These are phyloP conservation scores for Canavalia gladiata DNA, from an alignment of 306 rosid species.

Conservation along the genomic window DNA sequence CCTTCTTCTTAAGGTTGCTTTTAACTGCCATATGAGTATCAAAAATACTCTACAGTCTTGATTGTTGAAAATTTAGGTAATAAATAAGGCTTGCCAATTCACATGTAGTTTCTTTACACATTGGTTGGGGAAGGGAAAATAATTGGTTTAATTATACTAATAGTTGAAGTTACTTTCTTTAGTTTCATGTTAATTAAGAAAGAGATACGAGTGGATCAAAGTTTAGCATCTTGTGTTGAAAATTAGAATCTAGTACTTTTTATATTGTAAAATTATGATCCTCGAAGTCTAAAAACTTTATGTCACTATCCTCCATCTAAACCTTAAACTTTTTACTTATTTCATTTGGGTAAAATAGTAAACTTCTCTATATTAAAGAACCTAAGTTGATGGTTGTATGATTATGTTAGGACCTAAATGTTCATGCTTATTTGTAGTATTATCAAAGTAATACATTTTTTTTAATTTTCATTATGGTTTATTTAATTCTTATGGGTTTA, in stretches of 20 bases:
- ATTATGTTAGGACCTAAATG: slow-evolving; percentile 1
- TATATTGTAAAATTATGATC: slow-evolving; percentile 12
- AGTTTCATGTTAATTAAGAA: slow-evolving; percentile 17
- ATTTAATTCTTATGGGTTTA: not conserved
- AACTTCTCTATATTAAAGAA: slow-evolving; percentile 17
- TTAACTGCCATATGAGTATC: slow-evolving; percentile 20
- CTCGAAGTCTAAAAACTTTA: slow-evolving; percentile 20
- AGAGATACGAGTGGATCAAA: slow-evolving; percentile 2
- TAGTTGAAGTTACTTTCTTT: slow-evolving; percentile 21
- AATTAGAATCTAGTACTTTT: slow-evolving; percentile 17
- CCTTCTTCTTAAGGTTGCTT: slow-evolving; percentile 90
- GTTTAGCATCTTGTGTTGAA: not conserved
- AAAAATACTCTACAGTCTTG: slow-evolving; percentile 17
- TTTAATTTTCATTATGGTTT: not conserved
- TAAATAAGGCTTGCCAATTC: slow-evolving; percentile 33
- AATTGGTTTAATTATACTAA: slow-evolving; percentile 23
- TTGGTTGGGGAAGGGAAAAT: slow-evolving; percentile 32
- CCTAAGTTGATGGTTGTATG: slow-evolving; percentile 20
- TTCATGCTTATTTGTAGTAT: slow-evolving; percentile 22
- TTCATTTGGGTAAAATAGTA: slow-evolving; percentile 31
- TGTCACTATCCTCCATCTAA: not conserved
- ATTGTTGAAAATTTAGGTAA: slow-evolving; percentile 16
- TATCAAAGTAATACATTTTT: not conserved
- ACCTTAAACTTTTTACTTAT: not conserved
- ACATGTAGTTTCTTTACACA: slow-evolving; percentile 25